Conservation (phyloP, 805 yeast genomes). For the Saturnispora sekii region DNA sequence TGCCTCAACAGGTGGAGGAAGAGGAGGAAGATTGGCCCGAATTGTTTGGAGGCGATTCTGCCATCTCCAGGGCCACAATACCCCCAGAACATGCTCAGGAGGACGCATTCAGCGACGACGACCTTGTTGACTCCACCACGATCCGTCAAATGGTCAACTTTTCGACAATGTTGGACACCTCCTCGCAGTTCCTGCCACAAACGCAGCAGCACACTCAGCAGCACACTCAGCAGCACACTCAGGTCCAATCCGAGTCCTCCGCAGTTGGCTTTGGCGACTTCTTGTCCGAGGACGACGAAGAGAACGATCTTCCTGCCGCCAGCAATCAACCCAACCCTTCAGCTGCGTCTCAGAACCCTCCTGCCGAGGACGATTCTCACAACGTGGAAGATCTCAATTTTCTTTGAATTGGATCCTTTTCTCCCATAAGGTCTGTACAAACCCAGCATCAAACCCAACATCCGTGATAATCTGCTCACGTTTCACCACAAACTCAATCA, state of each 20-base stretch:
- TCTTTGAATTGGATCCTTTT: neutral
- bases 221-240: neutral
- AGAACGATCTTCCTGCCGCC: neutral
- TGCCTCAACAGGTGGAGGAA: neutral
- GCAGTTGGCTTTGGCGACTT: neutral
- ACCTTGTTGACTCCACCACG: conserved; percentile 1
- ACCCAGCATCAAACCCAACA: too few species aligned
- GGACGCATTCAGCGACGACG: neutral
- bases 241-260: neutral
- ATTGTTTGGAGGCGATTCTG: conserved; percentile 9
- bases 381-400: neutral
- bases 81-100: neutral
- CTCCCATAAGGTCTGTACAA: too few species aligned
- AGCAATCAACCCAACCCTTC: too few species aligned
- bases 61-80: neutral
- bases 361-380: too few species aligned
- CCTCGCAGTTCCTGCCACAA: conserved; percentile 9
- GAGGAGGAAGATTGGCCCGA: conserved; percentile 11
- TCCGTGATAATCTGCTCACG: too few species aligned
- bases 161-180: conserved; percentile 10
- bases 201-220: neutral
- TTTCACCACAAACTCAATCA: too few species aligned
- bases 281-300: neutral
- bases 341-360: too few species aligned
- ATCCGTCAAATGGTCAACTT: conserved; percentile 8